Evolutionary conservation across 169 alveolate genomes (phyloP).

Genomic region (Plasmodium vinckei): DNA sequence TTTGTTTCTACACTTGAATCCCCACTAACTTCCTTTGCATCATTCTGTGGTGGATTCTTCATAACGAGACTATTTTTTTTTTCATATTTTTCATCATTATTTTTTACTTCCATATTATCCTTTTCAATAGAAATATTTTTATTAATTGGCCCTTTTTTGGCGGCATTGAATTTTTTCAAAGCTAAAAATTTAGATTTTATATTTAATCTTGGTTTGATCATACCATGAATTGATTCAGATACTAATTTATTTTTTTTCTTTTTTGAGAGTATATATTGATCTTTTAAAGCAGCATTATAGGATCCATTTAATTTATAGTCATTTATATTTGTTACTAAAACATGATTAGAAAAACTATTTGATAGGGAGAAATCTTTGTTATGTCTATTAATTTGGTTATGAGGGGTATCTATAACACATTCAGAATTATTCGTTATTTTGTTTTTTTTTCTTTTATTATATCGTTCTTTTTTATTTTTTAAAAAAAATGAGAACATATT

Average conservation of each 20-base stretch:
- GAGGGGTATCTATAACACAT: neutral
- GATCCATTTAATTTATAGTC: neutral
- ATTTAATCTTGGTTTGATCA: conserved; percentile 40
- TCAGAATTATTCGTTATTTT: neutral
- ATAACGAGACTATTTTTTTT: neutral
- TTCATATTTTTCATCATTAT: neutral
- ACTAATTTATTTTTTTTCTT: conserved; percentile 13
- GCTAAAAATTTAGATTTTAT: conserved; percentile 35
- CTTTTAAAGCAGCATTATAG: conserved; percentile 8
- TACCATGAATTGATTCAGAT: conserved; percentile 49
- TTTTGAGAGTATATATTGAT: neutral
- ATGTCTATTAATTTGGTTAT: conserved; percentile 1
- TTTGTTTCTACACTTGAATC: neutral
- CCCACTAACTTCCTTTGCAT: neutral
- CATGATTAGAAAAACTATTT: conserved; percentile 4
- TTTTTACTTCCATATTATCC: neutral
- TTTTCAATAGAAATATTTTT: conserved; percentile 27
- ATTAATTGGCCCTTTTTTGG: conserved; percentile 17
- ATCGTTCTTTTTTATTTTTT: conserved; percentile 11
- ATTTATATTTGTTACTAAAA: neutral
- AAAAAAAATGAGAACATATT: conserved; percentile 45
- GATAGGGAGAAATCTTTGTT: neutral
- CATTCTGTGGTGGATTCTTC: neutral
- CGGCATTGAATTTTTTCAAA: conserved; percentile 24
- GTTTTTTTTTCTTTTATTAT: conserved; percentile 20